phyloP scores from a whole-genome alignment of 352 stramenopile species.

The Globisporangium paroecandrum region DNA sequence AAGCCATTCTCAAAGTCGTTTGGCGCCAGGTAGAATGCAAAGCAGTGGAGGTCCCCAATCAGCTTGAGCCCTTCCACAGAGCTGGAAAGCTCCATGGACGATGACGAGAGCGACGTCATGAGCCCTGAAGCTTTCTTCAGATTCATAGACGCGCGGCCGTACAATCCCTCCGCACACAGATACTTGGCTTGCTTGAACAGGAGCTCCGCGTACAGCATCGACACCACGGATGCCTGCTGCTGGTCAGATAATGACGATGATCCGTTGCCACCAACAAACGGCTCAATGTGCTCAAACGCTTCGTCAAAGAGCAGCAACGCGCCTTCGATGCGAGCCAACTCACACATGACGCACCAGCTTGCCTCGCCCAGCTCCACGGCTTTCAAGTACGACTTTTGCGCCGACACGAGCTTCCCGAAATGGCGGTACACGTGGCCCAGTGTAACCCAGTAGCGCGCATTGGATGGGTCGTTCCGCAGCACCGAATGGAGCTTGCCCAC shows the following conservation, averaged over 20 bases:
- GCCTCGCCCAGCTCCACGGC: conserved; percentile 68
- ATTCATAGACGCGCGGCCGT: conserved; percentile 60
- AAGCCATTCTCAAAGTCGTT: conserved; percentile 36
- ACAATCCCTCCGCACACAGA: conserved; percentile 69
- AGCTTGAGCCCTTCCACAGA: conserved; percentile 52
- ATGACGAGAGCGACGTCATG: conserved; percentile 34
- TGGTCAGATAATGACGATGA: background rate
- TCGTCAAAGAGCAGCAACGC: conserved; percentile 67
- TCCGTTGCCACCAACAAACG: conserved; percentile 24
- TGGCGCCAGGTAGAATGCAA: conserved; percentile 79
- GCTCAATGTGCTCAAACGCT: conserved; percentile 55
- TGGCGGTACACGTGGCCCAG: conserved; percentile 79
- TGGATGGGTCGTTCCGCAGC: conserved; percentile 66
- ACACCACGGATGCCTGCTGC: conserved; percentile 32
- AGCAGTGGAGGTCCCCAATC: conserved; percentile 77
- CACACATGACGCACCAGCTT: conserved; percentile 66
- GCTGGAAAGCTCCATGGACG: conserved; percentile 14
- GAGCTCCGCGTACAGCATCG: conserved; percentile 61
- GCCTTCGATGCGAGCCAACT: conserved; percentile 79
- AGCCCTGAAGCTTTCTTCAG: conserved; percentile 55
- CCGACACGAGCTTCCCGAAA: conserved; percentile 76
- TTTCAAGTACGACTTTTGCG: conserved; percentile 77
- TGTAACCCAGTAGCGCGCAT: conserved; percentile 62
- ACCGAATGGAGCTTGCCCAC: conserved; percentile 71
- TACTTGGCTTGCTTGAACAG: conserved; percentile 79